Evolutionary conservation across 2,329 filamentous ascomycete species (phyloP).

Genomic region (Verticillium nubilum): DNA sequence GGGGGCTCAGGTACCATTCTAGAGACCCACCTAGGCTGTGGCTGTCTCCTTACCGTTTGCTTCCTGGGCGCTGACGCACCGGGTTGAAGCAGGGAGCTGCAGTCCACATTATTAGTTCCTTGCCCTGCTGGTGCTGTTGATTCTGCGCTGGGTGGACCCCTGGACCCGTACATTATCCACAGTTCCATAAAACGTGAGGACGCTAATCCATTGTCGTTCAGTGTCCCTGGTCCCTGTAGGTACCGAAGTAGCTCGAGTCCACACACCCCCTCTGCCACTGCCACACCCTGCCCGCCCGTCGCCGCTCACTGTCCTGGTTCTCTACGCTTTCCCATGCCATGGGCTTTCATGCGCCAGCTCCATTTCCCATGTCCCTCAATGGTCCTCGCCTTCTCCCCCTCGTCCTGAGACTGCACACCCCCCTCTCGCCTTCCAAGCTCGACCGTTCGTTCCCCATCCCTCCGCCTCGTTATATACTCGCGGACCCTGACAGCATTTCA

Average conservation of each 20-base stretch:
- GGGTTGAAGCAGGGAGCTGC: background rate
- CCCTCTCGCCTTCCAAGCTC: background rate
- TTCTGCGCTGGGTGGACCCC: background rate
- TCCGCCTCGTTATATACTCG: background rate
- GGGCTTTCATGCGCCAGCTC: conserved; percentile 4
- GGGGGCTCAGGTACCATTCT: background rate
- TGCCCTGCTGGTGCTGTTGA: background rate
- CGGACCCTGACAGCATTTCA: background rate
- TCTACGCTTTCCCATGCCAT: conserved; percentile 2
- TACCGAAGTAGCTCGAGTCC: no score
- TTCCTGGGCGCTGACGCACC: background rate
- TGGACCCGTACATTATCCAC: background rate
- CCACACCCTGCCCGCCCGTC: background rate
- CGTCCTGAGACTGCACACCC: background rate
- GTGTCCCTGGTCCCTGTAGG: background rate
- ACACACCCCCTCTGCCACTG: background rate
- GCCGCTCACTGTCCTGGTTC: background rate
- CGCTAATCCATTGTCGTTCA: background rate
- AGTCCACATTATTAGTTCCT: background rate
- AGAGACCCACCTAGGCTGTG: background rate
- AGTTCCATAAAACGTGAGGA: background rate
- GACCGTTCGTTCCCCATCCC: background rate
- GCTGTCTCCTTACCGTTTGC: background rate
- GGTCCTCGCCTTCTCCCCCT: background rate
- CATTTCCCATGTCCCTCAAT: conserved; percentile 2